These are phyloP conservation scores for Dictyostelium gargantuum DNA, from an alignment of 208 protist species.

Conservation along the genomic window DNA sequence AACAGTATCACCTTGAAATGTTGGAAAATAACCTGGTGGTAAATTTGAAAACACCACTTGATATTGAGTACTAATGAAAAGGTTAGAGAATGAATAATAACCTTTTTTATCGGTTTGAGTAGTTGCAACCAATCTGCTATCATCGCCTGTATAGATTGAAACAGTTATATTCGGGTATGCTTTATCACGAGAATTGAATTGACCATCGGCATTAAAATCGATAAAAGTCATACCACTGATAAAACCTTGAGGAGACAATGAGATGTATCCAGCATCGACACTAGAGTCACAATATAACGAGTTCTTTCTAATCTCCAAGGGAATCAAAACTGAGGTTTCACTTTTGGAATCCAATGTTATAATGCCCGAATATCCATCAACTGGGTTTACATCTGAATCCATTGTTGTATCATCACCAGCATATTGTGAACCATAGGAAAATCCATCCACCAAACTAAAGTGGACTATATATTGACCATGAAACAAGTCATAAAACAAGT, in stretches of 20 bases:
- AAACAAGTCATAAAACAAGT: neutral
- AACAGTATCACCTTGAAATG: neutral
- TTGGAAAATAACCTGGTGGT: neutral
- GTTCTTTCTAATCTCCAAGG: neutral
- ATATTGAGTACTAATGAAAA: neutral
- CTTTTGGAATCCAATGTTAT: neutral
- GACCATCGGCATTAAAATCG: slow-evolving; percentile 4
- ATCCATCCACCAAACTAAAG: neutral
- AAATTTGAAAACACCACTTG: neutral
- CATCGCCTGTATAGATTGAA: neutral
- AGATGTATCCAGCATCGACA: slow-evolving; percentile 10
- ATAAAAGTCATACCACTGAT: slow-evolving; percentile 4
- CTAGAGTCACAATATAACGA: neutral
- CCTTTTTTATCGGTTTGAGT: neutral
- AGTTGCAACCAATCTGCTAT: neutral
- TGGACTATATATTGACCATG: neutral
- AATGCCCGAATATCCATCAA: neutral
- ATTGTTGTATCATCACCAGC: neutral
- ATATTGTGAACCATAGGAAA: neutral
- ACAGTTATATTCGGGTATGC: neutral
- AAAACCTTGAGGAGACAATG: neutral
- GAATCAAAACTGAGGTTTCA: neutral
- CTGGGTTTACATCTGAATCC: neutral
- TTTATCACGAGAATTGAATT: neutral
- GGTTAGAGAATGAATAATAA: neutral